Conservation (phyloP, 352 stramenopile genomes). For the Pythium biforme region DNA sequence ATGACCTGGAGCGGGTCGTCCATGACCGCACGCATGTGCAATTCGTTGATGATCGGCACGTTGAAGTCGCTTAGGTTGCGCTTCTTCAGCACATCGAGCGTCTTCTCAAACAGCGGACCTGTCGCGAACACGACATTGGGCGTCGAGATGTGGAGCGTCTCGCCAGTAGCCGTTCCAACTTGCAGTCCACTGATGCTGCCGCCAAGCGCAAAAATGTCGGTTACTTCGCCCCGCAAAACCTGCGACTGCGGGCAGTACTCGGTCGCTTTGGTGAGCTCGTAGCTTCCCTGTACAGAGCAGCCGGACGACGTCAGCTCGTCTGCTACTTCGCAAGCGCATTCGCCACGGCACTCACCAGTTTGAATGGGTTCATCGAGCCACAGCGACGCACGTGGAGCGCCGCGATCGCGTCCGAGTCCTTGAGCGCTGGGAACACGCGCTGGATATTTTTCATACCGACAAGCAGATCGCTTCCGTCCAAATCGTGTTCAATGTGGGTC, state of each 20-base stretch:
- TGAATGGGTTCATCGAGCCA: conserved; percentile 69
- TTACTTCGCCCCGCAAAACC: conserved; percentile 58
- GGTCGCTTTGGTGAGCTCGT: conserved; percentile 59
- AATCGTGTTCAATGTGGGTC: conserved; percentile 48
- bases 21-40: conserved; percentile 68
- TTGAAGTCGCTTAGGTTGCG: conserved; percentile 49
- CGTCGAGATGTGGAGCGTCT: conserved; percentile 55
- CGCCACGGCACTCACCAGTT: conserved; percentile 33
- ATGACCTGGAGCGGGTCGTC: conserved; percentile 61
- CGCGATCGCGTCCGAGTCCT: conserved; percentile 50
- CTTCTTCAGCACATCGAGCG: conserved; percentile 58
- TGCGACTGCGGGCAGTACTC: conserved; percentile 63
- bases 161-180: conserved; percentile 48
- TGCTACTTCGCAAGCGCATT: neutral
- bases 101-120: conserved; percentile 64
- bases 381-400: conserved; percentile 71
- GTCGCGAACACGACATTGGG: conserved; percentile 72
- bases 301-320: neutral
- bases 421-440: conserved; percentile 55
- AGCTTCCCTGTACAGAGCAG: conserved; percentile 33
- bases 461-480: conserved; percentile 66
- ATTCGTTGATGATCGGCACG: conserved; percentile 69
- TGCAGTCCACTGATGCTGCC: conserved; percentile 56
- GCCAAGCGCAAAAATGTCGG: conserved; percentile 47
- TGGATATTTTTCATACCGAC: conserved; percentile 62